Base-by-base conservation (phyloP, 2,329 filamentous ascomycete species). In the Penicillium brevicompactum region DNA sequence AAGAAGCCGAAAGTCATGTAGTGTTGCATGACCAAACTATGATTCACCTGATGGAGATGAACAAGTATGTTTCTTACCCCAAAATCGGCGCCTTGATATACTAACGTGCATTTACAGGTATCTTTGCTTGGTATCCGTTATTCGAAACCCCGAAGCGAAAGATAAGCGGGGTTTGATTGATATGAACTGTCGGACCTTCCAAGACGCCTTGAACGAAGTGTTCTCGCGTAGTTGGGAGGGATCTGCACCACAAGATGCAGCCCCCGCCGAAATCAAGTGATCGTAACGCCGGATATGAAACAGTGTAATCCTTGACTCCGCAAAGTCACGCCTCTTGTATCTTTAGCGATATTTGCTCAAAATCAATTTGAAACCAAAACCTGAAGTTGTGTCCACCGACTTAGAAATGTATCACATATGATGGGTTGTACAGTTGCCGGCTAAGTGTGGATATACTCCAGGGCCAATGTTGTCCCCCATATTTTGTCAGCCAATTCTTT, bases 31-130 rank as follows among this genome's bases (percentile, higher is more conserved):
- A 83, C 74, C 83, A 65, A 72, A 84, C 72, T 69, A 85, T 73
- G 84, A 80, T 88, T n/a, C 86, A 87, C 60, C 70, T 87, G 41
- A 80, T 84, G 61, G 85, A 88, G 70, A 85, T 88, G 72, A 87
- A 87, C 68, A 84, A 86, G 85, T 87, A 71, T 67, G 82, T 69
- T 1, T 10, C 3, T 16, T 11, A 13, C 2, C 3, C 30, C 0
- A 1, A 2, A 9, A 8, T 31, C 2, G 10, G 5, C 41, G 21
- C 21, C 31, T n/a, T 13, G 27, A 5, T 34, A 14, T 46, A 7
- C 22, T 59, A 46, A 65, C 67, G 32, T 70, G 60, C 9, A 22
- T 18, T 50, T 42, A 6, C 60, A 87, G 84, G 60, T 86, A 86
- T 60, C 78, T 87, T 18, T 85, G 84, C 43, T 76, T 88, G 34